Evolutionary conservation across 202 grass and related monocot species (phyloP), one percentile per base, ranked within the genome.

Genomic region (Tripidium arundinaceum): DNA sequence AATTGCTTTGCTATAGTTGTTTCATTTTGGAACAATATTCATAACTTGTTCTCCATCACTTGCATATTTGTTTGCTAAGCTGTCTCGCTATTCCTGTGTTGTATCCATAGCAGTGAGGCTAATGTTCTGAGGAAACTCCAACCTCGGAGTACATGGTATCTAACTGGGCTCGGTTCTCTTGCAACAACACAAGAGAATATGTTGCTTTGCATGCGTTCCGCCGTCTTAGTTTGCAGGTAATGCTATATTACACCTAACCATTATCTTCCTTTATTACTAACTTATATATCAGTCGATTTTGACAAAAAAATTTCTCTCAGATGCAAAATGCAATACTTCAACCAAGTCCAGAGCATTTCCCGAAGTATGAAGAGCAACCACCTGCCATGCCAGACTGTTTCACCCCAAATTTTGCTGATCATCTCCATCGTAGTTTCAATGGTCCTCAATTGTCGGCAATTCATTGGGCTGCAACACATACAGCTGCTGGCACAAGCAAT

Each of bases 311-410:
- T 1, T 16, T 6, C n/a, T 42, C 2, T 81, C 85, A 99, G 96
- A 99, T 99, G 96, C 96, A 99, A 99, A 90, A 82, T 78, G 96
- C 96, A 71, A 99, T 99, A 61, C 93, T 99, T 84, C 86, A 99
- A 62, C 96, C 96, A 43, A 99, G 92, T 83, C 88, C 92, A 65
- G 96, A 99, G 55, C 96, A 96, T 64, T 99, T 99, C 85, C 96
- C 96, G 0, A 99, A 99, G 78, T 96, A 93, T 57, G 84, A 99
- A 86, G 92, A 99, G 34, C 92, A 93, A 62, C 87, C 83, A 65
- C 96, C 92, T 82, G 89, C 92, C 82, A 94, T 93, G 87, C 96
- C 92, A 29, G 96, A 99, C 11, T 99, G 96, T 75, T 96, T 99
- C 78, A 99, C 96, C 22, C 92, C 91, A 78, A 91, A 91, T 81